Conservation (phyloP, 768 basidiomycete species). For the Russula lepida region DNA sequence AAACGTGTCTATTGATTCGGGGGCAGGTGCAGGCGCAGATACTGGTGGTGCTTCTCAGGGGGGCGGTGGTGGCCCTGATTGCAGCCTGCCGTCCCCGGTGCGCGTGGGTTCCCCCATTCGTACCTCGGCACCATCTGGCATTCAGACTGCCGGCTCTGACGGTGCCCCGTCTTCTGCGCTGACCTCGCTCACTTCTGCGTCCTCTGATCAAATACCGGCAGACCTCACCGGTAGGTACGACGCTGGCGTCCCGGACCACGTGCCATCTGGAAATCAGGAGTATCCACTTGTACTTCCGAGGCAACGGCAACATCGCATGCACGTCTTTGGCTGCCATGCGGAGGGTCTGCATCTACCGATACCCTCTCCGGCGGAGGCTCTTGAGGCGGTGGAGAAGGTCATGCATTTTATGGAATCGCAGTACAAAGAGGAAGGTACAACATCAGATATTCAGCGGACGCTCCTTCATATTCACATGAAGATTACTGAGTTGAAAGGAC, state of each 20-base stretch:
- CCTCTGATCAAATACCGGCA: slow-evolving; percentile 13
- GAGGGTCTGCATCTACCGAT: slow-evolving; percentile 5
- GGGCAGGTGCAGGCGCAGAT: background rate
- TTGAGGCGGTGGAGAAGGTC: slow-evolving; percentile 47
- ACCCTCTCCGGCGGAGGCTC: slow-evolving; percentile 42
- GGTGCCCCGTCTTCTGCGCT: slow-evolving; percentile 12
- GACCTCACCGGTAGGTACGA: slow-evolving; percentile 13
- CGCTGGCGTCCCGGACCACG: slow-evolving; percentile 14
- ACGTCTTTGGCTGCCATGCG: slow-evolving; percentile 16
- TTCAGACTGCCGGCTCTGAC: slow-evolving; percentile 12
- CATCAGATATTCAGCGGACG: slow-evolving; percentile 41
- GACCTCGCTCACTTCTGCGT: slow-evolving; percentile 13
- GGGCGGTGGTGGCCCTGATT: slow-evolving; percentile 9
- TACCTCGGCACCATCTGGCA: slow-evolving; percentile 8
- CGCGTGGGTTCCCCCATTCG: slow-evolving; percentile 9
- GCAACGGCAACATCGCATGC: slow-evolving; percentile 17
- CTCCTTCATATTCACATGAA: slow-evolving; percentile 40
- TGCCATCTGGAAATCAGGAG: slow-evolving; percentile 11
- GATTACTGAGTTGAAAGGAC: slow-evolving; percentile 16
- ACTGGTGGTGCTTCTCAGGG: slow-evolving; percentile 7
- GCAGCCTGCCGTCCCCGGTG: slow-evolving; percentile 12
- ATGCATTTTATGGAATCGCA: slow-evolving; percentile 44
- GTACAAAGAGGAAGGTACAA: slow-evolving; percentile 33
- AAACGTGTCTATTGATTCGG: slow-evolving; percentile 12
- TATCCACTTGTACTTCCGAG: slow-evolving; percentile 10